These are phyloP conservation scores for Phaffia rhodozyma DNA, from an alignment of 1,284 basidiomycete species.

Conservation along the genomic window DNA sequence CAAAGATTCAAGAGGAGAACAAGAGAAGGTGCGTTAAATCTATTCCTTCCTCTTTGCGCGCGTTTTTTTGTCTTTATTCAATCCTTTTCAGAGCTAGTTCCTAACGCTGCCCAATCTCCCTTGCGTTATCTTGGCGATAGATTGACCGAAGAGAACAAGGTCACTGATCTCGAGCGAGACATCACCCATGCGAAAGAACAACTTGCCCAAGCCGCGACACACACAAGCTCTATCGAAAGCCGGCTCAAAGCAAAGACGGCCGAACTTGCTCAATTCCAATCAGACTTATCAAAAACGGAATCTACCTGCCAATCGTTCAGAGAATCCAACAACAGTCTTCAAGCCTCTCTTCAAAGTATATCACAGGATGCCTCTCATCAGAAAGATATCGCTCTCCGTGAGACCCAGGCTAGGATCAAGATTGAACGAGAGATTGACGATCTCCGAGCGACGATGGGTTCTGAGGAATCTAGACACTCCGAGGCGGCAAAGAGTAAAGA, in stretches of 20 bases:
- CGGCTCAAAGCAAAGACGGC: constrained; percentile 70
- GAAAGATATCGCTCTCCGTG: constrained; percentile 49
- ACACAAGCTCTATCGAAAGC: constrained; percentile 54
- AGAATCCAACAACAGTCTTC: constrained; percentile 50
- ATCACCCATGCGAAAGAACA: constrained; percentile 64
- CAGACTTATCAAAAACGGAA: constrained; percentile 46
- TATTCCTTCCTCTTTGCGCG: neutral
- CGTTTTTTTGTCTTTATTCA: constrained; percentile 5
- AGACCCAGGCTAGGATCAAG: constrained; percentile 45
- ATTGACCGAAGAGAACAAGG: constrained; percentile 44
- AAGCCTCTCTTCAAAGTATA: constrained; percentile 56
- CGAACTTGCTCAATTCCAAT: constrained; percentile 50
- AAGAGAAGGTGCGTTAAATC: constrained; percentile 48
- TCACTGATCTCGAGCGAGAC: constrained; percentile 52
- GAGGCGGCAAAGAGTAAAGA: constrained; percentile 83
- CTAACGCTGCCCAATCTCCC: neutral
- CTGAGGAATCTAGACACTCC: constrained; percentile 68
- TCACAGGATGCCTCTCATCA: constrained; percentile 53
- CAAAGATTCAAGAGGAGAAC: constrained; percentile 54
- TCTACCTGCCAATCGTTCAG: constrained; percentile 41
- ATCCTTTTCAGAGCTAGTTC: neutral
- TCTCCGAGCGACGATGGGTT: constrained; percentile 62
- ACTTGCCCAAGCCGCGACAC: constrained; percentile 49
- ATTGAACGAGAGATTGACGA: constrained; percentile 77
- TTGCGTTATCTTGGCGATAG: constrained; percentile 41